These are phyloP conservation scores for Pythium plurisporium DNA, from an alignment of 352 stramenopile species.

Conservation along the genomic window DNA sequence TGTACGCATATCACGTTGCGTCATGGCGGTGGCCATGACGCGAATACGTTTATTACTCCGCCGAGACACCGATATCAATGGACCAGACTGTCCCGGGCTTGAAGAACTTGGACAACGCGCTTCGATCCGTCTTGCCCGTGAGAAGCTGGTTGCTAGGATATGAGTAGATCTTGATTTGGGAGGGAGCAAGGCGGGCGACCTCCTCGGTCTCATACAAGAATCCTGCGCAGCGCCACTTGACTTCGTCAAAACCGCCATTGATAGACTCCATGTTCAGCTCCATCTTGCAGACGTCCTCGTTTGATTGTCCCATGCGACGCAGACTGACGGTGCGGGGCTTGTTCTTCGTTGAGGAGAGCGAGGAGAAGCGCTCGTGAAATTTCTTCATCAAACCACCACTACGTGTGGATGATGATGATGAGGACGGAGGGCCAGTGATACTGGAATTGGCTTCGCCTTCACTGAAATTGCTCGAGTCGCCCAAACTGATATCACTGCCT, in stretches of 20 bases:
- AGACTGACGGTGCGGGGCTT: constrained; percentile 52
- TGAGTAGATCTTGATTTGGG: constrained; percentile 73
- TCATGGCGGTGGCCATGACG: not conserved
- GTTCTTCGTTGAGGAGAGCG: constrained; percentile 53
- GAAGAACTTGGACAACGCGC: constrained; percentile 69
- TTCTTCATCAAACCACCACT: constrained; percentile 69
- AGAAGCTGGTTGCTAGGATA: constrained; percentile 70
- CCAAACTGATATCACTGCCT: constrained; percentile 28
- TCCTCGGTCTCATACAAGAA: constrained; percentile 83
- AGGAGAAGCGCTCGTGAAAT: constrained; percentile 58
- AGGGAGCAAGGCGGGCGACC: constrained; percentile 67
- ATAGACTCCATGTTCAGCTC: constrained; percentile 80
- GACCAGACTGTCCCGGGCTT: constrained; percentile 76
- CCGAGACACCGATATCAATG: constrained; percentile 52
- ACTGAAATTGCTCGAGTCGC: constrained; percentile 40
- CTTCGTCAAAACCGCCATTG: constrained; percentile 75
- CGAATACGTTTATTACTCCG: constrained; percentile 17
- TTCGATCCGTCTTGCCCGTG: constrained; percentile 55
- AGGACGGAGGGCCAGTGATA: not conserved
- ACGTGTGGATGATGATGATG: constrained; percentile 9
- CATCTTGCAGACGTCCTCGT: constrained; percentile 65
- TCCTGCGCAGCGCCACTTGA: constrained; percentile 84
- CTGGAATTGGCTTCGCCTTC: constrained; percentile 32
- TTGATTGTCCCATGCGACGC: constrained; percentile 64
- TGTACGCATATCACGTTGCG: too few relatives aligned